Percentiles rank a stretch among this genome's conserved stretches.
phyloP scores from a whole-genome alignment of 1,139 yeast genomes.

The Schwanniomyces etchellsii region DNA sequence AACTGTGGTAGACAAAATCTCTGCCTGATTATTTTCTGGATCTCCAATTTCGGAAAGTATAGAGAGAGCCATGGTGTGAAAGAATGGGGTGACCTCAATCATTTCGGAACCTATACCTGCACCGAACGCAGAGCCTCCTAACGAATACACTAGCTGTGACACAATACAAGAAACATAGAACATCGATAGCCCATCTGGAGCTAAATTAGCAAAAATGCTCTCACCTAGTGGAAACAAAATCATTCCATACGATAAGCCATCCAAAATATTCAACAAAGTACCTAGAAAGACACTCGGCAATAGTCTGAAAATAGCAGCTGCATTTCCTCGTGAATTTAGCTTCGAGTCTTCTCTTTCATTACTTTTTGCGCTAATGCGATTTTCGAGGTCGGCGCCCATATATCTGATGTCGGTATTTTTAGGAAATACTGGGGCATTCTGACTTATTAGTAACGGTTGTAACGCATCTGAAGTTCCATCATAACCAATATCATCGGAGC shows the following conservation, averaged over 20 bases:
- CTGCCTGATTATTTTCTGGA: constrained; percentile 39
- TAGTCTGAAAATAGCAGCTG: background rate
- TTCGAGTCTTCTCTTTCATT: background rate
- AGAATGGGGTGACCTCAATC: constrained; percentile 97
- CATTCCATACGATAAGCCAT: constrained; percentile 95
- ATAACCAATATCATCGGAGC: background rate
- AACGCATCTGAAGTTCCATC: background rate
- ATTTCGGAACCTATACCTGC: constrained; percentile 94
- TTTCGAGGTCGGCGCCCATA: background rate
- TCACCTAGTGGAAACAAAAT: constrained; percentile 90
- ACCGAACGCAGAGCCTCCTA: constrained; percentile 86
- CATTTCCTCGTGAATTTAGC: background rate
- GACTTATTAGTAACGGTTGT: background rate
- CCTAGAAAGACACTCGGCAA: constrained; percentile 83
- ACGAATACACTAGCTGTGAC: constrained; percentile 79
- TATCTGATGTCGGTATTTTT: background rate
- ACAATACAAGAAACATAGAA: constrained; percentile 86
- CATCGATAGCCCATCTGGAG: constrained; percentile 89
- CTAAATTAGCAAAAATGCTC: constrained; percentile 67
- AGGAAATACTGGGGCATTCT: background rate
- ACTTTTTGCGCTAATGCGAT: too few relatives aligned
- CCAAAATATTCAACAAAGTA: constrained; percentile 75
- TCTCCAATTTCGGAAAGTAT: constrained; percentile 56
- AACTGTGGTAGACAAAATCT: constrained; percentile 79
- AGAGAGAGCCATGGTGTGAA: constrained; percentile 87